A percentile compares a stretch with the other conserved stretches of the same genome.
Evolutionary conservation across 495 filamentous ascomycete genomes (phyloP).

Genomic region (Darksidea phi): DNA sequence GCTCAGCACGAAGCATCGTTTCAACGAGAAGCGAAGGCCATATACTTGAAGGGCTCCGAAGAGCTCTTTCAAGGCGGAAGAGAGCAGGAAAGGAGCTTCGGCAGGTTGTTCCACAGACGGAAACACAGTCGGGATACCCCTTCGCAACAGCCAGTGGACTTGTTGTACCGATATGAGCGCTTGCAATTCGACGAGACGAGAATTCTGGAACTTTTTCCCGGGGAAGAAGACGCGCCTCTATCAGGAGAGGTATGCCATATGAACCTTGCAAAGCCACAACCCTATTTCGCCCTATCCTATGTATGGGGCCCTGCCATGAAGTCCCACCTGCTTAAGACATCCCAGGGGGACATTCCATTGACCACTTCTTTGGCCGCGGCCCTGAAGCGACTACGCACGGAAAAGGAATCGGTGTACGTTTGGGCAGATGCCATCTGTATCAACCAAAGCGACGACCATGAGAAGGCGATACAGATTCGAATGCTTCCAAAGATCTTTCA

Average conservation of each 20-base stretch:
- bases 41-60: not conserved
- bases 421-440: not conserved
- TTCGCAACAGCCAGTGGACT: not conserved
- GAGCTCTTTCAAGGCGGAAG: not conserved
- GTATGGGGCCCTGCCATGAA: not conserved
- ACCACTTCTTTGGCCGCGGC: not conserved
- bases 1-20: not conserved
- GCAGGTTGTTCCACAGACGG: not conserved
- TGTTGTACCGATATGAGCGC: not conserved
- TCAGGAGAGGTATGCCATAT: not conserved
- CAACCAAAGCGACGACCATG: not conserved
- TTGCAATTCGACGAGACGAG: not conserved
- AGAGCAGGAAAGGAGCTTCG: not conserved
- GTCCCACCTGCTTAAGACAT: not conserved
- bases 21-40: not conserved
- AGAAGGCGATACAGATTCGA: not conserved
- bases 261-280: not conserved
- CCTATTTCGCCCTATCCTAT: not conserved
- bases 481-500: not conserved
- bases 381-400: not conserved
- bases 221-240: not conserved
- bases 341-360: not conserved
- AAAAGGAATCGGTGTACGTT: not conserved
- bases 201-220: not conserved
- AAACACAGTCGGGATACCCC: not conserved